Evolutionary conservation across 2,329 filamentous ascomycete genomes (phyloP), one percentile per base, ranked within the genome.

Genomic region (Didymella pinodella): DNA sequence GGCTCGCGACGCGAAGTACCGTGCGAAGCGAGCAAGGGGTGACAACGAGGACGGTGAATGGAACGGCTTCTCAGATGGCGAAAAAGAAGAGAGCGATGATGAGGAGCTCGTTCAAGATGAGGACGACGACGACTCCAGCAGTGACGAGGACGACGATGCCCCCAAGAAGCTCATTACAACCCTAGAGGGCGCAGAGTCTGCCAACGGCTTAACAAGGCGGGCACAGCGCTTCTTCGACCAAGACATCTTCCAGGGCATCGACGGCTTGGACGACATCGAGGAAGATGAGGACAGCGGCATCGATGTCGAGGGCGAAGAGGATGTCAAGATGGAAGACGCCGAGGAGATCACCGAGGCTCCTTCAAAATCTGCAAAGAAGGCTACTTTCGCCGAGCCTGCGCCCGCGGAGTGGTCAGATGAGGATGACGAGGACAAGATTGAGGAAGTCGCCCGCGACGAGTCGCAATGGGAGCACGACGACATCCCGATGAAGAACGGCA

Each of bases 161-260:
- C 80, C 82, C 14, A 81, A 83, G 65, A 75, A 78, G 5, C 78
- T 91, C 4, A 77, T 90, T 46, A 88, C 86, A 1, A 87, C 90
- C 61, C 81, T 93, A 26, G 83, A 88, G 64, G 80, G 80, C 53
- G 79, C 82, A 7, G 78, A 78, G 4, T 79, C 80, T 12, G 77
- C 79, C 7, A 81, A 81, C 28, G 88, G 86, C 11, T 82, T 98
- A n/a, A 96, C 93, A 2, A 93, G 89, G 75, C 87, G 92, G 63
- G 95, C 95, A 8, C 86, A 89, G 10, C 85, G 90, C 61, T 99
- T 99, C 80, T 99, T 99, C 76, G 90, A 91, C 68, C 94, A 97
- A 74, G 93, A 97, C 66, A 90, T 99, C 40, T 99, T 99, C 82
- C 88, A 93, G 66, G 91, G 88, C 38, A 88, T 98, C 53, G 86